Percentiles rank a stretch among this genome's conserved stretches.
phyloP scores from a whole-genome alignment of 495 filamentous ascomycete genomes.

The Astrocystis sublimbata region DNA sequence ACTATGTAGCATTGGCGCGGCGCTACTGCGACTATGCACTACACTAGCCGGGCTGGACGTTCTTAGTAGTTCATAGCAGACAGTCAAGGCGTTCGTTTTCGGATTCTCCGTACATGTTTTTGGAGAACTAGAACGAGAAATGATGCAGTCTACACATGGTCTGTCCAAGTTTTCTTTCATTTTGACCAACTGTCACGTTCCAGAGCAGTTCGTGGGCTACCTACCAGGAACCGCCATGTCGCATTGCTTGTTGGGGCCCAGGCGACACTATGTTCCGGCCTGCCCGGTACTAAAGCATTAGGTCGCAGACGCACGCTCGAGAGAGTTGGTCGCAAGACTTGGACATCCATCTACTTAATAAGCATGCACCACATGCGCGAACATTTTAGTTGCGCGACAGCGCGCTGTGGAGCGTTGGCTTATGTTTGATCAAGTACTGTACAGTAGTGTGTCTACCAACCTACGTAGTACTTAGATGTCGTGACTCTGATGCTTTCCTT shows the following conservation, averaged over 20 bases:
- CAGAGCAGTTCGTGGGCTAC: neutral
- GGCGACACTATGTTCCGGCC: neutral
- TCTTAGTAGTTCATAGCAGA: neutral
- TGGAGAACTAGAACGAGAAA: neutral
- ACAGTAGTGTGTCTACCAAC: no score
- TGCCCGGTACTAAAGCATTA: neutral
- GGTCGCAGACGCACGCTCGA: neutral
- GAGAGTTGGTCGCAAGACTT: conserved; percentile 12
- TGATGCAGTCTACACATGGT: neutral
- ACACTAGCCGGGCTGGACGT: neutral
- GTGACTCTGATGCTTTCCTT: no score
- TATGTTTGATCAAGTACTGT: no score
- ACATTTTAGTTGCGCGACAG: neutral
- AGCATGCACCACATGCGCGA: neutral
- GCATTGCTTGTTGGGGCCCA: neutral
- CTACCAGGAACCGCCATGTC: neutral
- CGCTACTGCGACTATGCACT: conserved; percentile 10
- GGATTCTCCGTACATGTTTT: neutral
- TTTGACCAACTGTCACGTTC: neutral
- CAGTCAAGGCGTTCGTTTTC: neutral
- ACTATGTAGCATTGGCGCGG: conserved; percentile 6
- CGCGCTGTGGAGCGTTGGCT: neutral
- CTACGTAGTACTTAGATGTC: no score
- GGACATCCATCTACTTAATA: neutral
- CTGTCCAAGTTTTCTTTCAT: neutral